Percentiles rank a stretch among this genome's conserved stretches.
Evolutionary conservation across 177 flowering plant genomes (phyloP).

Genomic region (Telopea speciosissima): DNA sequence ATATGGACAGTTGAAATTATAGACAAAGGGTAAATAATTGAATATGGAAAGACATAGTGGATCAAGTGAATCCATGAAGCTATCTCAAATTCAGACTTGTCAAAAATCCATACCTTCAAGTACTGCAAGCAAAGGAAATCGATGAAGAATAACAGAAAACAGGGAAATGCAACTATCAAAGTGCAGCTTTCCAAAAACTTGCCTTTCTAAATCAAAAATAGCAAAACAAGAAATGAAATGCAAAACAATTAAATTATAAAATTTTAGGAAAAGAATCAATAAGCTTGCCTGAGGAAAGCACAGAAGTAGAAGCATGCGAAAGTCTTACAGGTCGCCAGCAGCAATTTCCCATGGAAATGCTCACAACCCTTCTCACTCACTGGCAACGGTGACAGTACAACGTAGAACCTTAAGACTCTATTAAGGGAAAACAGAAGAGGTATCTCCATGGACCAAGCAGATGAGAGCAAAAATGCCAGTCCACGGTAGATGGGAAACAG

Average conservation of each 20-base stretch:
- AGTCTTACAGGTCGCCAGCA: constrained; percentile 31
- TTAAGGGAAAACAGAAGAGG: neutral
- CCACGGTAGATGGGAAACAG: neutral
- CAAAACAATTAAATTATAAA: no score
- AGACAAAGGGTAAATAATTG: no score
- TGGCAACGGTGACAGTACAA: neutral
- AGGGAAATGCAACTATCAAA: neutral
- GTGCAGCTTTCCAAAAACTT: neutral
- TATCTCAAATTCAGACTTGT: no score
- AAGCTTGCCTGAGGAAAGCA: constrained; percentile 27
- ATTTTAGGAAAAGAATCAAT: neutral
- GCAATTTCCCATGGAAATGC: constrained; percentile 49
- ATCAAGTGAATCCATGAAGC: no score
- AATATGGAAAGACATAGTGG: no score
- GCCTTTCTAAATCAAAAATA: neutral
- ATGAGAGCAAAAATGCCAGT: no score
- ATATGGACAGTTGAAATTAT: no score
- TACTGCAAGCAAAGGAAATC: neutral
- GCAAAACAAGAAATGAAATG: neutral
- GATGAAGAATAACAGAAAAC: neutral
- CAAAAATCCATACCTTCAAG: no score
- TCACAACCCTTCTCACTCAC: neutral
- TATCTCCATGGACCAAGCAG: neutral
- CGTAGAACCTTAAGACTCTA: neutral
- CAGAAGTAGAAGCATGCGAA: constrained; percentile 49